Evolutionary conservation across 441 rosid species (phyloP).

Genomic region (Croton setiger): DNA sequence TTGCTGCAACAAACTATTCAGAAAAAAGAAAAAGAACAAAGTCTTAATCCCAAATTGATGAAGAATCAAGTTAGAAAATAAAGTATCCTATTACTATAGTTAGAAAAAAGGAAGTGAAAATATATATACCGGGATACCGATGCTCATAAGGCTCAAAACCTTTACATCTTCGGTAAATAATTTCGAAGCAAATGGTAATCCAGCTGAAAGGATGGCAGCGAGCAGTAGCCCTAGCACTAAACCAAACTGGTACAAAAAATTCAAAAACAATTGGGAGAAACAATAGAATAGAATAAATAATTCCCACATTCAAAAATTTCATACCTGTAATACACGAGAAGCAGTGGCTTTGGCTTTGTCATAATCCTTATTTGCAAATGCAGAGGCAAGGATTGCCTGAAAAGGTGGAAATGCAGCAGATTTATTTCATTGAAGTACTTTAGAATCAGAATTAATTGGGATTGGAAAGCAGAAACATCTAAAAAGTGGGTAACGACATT

Average conservation of each 20-base stretch:
- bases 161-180: slow-evolving; percentile 36
- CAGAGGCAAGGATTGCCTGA: slow-evolving; percentile 56
- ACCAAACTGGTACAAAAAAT: slow-evolving; percentile 33
- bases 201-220: slow-evolving; percentile 30
- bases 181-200: slow-evolving; percentile 31
- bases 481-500: background rate
- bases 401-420: background rate
- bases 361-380: slow-evolving; percentile 46
- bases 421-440: background rate
- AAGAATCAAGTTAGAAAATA: background rate
- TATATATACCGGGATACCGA: slow-evolving; percentile 49
- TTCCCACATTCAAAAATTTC: background rate
- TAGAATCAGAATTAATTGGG: background rate
- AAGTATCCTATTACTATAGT: background rate
- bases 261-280: background rate
- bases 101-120: slow-evolving; percentile 8
- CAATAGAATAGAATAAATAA: background rate
- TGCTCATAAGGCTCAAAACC: slow-evolving; percentile 36
- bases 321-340: slow-evolving; percentile 26
- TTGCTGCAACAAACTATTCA: slow-evolving; percentile 46
- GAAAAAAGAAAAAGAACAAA: background rate
- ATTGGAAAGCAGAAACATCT: background rate
- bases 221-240: slow-evolving; percentile 41
- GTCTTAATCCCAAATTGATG: background rate
- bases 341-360: slow-evolving; percentile 35